Conservation (phyloP, 176 grass and related monocot genomes). For the Zea luxurians region DNA sequence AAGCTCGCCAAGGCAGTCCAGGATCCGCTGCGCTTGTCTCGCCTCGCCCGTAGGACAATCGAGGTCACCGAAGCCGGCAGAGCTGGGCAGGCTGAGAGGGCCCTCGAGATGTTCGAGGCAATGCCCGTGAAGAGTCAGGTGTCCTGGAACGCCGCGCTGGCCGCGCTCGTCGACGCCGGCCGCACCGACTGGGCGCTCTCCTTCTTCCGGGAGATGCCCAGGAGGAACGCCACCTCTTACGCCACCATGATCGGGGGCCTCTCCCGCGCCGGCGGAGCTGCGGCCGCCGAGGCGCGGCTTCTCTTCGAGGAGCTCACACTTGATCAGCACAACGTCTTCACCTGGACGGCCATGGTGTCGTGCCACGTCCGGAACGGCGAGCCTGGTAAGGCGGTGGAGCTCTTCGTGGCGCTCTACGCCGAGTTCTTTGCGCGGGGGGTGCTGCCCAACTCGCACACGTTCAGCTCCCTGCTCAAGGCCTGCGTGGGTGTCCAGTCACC, state of each 20-base stretch:
- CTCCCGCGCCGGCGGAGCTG: constrained; percentile 27
- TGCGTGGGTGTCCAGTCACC: constrained; percentile 36
- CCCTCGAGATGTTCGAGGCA: constrained; percentile 54
- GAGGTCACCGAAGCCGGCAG: constrained; percentile 18
- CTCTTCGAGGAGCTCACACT: constrained; percentile 49
- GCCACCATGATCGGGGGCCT: constrained; percentile 54
- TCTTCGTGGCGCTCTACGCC: constrained; percentile 44
- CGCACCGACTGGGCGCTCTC: constrained; percentile 31
- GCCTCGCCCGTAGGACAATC: constrained; percentile 13
- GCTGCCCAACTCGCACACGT: constrained; percentile 49
- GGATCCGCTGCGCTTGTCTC: constrained; percentile 11
- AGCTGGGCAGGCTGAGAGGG: constrained; percentile 36
- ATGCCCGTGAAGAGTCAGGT: constrained; percentile 65
- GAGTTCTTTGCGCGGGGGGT: constrained; percentile 32
- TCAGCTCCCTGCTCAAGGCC: constrained; percentile 56
- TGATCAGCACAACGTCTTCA: constrained; percentile 49
- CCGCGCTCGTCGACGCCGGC: constrained; percentile 40
- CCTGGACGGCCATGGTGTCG: constrained; percentile 61
- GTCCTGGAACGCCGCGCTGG: constrained; percentile 53
- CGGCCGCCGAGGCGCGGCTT: constrained; percentile 7
- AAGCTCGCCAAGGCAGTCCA: background rate
- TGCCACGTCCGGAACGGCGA: constrained; percentile 51
- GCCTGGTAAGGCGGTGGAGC: constrained; percentile 29
- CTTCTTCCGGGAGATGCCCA: constrained; percentile 52
- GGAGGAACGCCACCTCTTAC: constrained; percentile 57